phyloP scores from a whole-genome alignment of 495 filamentous ascomycete species.

The Hypoxylon trugodes region DNA sequence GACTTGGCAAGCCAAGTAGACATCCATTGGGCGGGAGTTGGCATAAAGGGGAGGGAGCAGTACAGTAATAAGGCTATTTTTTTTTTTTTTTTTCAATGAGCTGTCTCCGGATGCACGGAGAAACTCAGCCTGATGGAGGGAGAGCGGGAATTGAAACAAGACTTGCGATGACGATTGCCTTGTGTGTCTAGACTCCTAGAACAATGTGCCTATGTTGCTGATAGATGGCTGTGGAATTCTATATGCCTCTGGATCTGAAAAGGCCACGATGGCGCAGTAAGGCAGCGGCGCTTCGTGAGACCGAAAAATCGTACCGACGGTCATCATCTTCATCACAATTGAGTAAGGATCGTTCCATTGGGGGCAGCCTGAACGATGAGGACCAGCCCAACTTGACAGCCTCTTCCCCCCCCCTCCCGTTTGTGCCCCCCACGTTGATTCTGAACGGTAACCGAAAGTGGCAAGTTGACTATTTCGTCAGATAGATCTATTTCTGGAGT shows the following conservation, averaged over 20 bases:
- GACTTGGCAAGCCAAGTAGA: slow-evolving; percentile 9
- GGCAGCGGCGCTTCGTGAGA: not conserved
- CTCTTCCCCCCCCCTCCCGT: not conserved
- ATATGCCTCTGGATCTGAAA: slow-evolving; percentile 9
- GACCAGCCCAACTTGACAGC: not conserved
- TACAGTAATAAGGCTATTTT: slow-evolving; percentile 3
- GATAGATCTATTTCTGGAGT: slow-evolving; percentile 35
- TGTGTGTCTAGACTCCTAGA: not conserved
- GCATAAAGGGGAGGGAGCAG: not conserved
- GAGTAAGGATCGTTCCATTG: slow-evolving; percentile 13
- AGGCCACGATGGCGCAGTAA: slow-evolving; percentile 14
- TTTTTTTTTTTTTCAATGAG: not conserved
- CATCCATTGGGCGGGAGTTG: slow-evolving; percentile 7
- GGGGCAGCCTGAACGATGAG: not conserved
- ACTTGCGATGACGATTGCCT: not conserved
- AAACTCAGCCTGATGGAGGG: slow-evolving; percentile 8
- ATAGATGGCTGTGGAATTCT: slow-evolving; percentile 1
- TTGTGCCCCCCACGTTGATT: slow-evolving; percentile 26
- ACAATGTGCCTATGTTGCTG: not conserved
- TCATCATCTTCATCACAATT: slow-evolving; percentile 7
- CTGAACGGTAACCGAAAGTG: slow-evolving; percentile 23
- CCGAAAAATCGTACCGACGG: slow-evolving; percentile 8
- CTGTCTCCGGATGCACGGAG: slow-evolving; percentile 8
- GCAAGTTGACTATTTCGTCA: slow-evolving; percentile 24
- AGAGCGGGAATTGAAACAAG: slow-evolving; percentile 2